Conservation (phyloP, 2,329 filamentous ascomycete species). For the Xylaria sp. region DNA sequence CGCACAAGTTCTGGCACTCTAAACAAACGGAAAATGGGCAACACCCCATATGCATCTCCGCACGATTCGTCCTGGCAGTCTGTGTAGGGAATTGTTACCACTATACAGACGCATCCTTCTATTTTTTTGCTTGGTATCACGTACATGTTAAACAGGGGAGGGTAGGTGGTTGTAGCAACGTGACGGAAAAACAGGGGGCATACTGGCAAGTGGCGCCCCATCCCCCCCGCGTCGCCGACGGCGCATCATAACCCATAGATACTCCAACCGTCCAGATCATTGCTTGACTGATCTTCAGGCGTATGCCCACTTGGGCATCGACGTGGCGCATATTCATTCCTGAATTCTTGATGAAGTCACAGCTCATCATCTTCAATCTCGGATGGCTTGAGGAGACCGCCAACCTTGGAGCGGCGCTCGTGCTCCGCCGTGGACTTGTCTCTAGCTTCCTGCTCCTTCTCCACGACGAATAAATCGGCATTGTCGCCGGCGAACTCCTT, state of each 20-base stretch:
- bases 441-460: conserved; percentile 86
- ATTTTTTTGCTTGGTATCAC: conserved; percentile 23
- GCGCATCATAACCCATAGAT: conserved; percentile 36
- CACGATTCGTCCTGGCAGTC: conserved; percentile 15
- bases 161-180: conserved; percentile 10
- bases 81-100: background rate
- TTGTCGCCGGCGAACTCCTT: conserved; percentile 98
- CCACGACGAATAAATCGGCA: conserved; percentile 84
- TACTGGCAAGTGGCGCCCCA: conserved; percentile 9
- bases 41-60: conserved; percentile 6
- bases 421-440: conserved; percentile 84
- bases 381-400: conserved; percentile 93
- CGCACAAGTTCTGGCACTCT: conserved; percentile 11
- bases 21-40: conserved; percentile 18
- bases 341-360: conserved; percentile 71
- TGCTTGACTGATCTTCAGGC: conserved; percentile 14
- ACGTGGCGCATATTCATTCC: conserved; percentile 52
- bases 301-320: conserved; percentile 30
- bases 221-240: conserved; percentile 3
- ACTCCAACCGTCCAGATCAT: conserved; percentile 32
- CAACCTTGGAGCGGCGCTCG: conserved; percentile 89
- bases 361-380: conserved; percentile 88
- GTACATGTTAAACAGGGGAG: conserved; percentile 22
- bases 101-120: conserved; percentile 16
- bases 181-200: conserved; percentile 13